phyloP scores from a whole-genome alignment of 176 grass and related monocot genomes.

The Hsuehochloa calcarea region DNA sequence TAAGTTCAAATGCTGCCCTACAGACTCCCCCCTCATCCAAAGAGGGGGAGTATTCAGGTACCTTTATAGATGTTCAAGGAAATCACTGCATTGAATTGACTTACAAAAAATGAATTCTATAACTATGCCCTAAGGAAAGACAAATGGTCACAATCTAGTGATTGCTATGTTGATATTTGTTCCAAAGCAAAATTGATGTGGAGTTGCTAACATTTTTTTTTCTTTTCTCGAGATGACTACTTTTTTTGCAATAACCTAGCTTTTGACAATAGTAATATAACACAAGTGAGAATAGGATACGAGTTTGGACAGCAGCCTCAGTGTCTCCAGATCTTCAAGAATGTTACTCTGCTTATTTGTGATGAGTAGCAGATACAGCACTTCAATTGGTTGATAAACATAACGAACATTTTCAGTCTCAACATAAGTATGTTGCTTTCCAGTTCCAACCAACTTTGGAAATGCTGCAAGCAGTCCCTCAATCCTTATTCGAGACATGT shows the following conservation, averaged over 20 bases:
- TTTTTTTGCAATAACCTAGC: slow-evolving; percentile 1
- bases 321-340: slow-evolving; percentile 83
- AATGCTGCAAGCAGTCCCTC: slow-evolving; percentile 89
- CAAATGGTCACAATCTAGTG: not conserved
- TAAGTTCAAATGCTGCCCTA: slow-evolving; percentile 63
- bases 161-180: not conserved
- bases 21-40: slow-evolving; percentile 72
- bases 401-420: slow-evolving; percentile 87
- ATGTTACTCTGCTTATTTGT: slow-evolving; percentile 95
- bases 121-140: not conserved
- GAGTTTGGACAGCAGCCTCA: slow-evolving; percentile 81
- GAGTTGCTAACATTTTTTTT: not conserved
- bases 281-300: slow-evolving; percentile 52
- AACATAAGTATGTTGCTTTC: slow-evolving; percentile 84
- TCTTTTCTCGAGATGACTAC: not conserved
- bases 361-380: slow-evolving; percentile 75
- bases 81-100: slow-evolving; percentile 25
- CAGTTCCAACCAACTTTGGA: slow-evolving; percentile 77
- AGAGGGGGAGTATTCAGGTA: slow-evolving; percentile 79
- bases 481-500: slow-evolving; percentile 84
- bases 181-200: not conserved
- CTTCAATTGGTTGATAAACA: slow-evolving; percentile 84
- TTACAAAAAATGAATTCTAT: slow-evolving; percentile 27
- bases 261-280: not conserved
- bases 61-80: slow-evolving; percentile 65